phyloP scores from a whole-genome alignment of 2,329 filamentous ascomycete species.

The Clonostachys solani region DNA sequence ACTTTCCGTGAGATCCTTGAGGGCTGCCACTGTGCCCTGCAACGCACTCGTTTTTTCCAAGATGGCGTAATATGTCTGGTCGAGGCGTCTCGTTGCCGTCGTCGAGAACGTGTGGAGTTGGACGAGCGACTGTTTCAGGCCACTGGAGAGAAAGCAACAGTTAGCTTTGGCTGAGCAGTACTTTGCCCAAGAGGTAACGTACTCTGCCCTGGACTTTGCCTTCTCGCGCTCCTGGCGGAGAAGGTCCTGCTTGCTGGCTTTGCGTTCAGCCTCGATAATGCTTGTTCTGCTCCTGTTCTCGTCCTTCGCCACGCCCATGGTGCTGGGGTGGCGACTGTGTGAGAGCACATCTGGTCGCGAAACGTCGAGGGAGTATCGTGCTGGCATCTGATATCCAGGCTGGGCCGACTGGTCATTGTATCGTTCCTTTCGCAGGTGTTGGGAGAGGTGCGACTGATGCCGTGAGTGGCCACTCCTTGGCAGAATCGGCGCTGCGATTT shows the following conservation, averaged over 20 bases:
- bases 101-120: constrained; percentile 57
- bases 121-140: constrained; percentile 44
- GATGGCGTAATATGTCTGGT: constrained; percentile 71
- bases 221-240: constrained; percentile 29
- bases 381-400: no score
- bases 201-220: constrained; percentile 23
- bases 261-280: constrained; percentile 9
- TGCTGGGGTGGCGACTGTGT: constrained; percentile 36
- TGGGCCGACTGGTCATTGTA: no score
- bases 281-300: constrained; percentile 15
- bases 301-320: constrained; percentile 16
- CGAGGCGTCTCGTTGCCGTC: constrained; percentile 59
- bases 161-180: constrained; percentile 10
- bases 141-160: constrained; percentile 24
- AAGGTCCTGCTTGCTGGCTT: constrained; percentile 28
- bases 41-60: constrained; percentile 64
- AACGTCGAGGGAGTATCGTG: constrained; percentile 37
- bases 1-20: constrained; percentile 63
- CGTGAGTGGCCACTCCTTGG: constrained; percentile 12
- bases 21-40: constrained; percentile 57
- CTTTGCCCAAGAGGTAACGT: constrained; percentile 5
- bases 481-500: constrained; percentile 43
- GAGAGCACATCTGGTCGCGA: constrained; percentile 38
- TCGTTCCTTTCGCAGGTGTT: constrained; percentile 25
- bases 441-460: constrained; percentile 20